phyloP scores from a whole-genome alignment of 106 monocot species.

The Iris macrosiphon region DNA sequence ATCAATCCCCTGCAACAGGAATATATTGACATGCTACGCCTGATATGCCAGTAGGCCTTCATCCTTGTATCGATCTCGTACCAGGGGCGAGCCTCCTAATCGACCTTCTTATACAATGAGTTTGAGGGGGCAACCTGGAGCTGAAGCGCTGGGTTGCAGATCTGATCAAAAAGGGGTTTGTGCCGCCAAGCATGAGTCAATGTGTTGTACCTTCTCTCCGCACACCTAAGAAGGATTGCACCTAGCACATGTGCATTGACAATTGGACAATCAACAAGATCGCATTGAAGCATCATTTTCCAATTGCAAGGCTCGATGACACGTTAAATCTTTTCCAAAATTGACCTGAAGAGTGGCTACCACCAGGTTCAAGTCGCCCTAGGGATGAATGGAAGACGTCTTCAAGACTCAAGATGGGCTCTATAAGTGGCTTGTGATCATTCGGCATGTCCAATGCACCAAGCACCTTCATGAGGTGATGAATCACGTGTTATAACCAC shows the following conservation, averaged over 20 bases:
- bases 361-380: slow-evolving; percentile 1
- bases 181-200: background rate
- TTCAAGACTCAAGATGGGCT: slow-evolving; percentile 14
- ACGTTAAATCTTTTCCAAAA: slow-evolving; percentile 17
- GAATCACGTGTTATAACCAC: background rate
- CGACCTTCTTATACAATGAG: background rate
- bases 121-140: background rate
- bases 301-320: slow-evolving; percentile 4
- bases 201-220: background rate
- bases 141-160: background rate
- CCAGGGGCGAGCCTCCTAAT: no score
- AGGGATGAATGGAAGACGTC: slow-evolving; percentile 15
- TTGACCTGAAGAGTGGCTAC: slow-evolving; percentile 10
- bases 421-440: slow-evolving; percentile 20
- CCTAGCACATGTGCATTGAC: slow-evolving; percentile 9
- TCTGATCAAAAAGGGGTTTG: background rate
- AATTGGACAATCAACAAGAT: slow-evolving; percentile 8
- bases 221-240: slow-evolving; percentile 9
- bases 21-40: no score
- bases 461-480: slow-evolving; percentile 17
- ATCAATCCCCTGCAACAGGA: no score
- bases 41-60: no score
- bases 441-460: slow-evolving; percentile 11
- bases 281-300: slow-evolving; percentile 7
- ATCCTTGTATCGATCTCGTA: no score